Percentiles rank a stretch among this genome's conserved stretches.
Evolutionary conservation across 306 rosid genomes (phyloP).

Genomic region (Quercus engelmannii): DNA sequence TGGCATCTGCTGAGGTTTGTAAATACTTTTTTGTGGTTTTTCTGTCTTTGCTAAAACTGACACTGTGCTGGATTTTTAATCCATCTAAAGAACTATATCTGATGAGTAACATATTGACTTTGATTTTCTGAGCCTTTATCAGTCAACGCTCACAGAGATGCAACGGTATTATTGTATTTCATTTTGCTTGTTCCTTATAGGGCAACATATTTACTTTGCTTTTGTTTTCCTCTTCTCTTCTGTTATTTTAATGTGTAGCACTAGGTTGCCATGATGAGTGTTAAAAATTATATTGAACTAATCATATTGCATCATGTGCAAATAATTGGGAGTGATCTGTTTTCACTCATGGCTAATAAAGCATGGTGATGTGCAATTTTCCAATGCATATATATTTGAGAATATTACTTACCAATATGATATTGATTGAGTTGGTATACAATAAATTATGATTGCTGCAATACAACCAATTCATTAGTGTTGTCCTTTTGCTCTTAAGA

Average conservation of each 20-base stretch:
- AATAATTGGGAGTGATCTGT: background rate
- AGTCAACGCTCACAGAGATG: background rate
- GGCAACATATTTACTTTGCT: background rate
- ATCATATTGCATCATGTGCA: background rate
- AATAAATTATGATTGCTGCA: background rate
- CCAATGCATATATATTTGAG: background rate
- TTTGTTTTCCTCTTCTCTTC: background rate
- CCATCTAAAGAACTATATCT: background rate
- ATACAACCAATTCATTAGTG: background rate
- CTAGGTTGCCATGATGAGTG: background rate
- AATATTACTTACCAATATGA: background rate
- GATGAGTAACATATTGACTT: background rate
- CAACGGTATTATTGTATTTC: background rate
- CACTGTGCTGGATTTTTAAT: background rate
- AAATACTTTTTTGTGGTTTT: background rate
- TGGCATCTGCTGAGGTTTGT: slow-evolving; percentile 96
- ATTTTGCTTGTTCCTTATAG: background rate
- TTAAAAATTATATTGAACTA: background rate
- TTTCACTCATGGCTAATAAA: background rate
- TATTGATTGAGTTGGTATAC: background rate
- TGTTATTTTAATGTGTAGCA: background rate
- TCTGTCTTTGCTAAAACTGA: background rate
- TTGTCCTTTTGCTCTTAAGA: background rate
- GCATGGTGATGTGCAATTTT: background rate
- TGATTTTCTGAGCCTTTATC: background rate